Evolutionary conservation across 257 asterid species (phyloP), one percentile per base, ranked within the genome.

Genomic region (Solanum stenotomum): DNA sequence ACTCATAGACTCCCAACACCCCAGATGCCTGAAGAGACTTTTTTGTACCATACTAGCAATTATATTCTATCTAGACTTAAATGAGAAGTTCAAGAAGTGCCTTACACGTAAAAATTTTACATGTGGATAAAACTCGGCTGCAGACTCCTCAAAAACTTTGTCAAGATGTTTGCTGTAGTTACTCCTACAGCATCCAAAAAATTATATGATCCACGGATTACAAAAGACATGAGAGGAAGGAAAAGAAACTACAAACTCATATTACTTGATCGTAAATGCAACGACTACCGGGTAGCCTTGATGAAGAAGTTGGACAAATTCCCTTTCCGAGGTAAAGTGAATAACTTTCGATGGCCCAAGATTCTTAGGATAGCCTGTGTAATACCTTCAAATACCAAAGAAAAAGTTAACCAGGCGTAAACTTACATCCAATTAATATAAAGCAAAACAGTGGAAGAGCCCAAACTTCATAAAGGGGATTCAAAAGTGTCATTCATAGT

Each of bases 241-340:
- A 86, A 65, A 34, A 85, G 88, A 46, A 86, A 42, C 27, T 40
- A 85, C 34, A 38, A 40, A 67, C 87, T 89, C 81, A 27, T 88
- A 63, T 92, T 94, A 96, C 98, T 94, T 96, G 90, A 96, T 92
- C 15, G 99, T 97, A 92, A 97, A 97, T 87, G 99, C 98, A 91
- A 94, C 98, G 85, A 97, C 98, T 68, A 97, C 94, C 68, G 98
- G 99, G 89, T 93, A 89, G 84, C 98, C 98, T 90, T 94, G 98
- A 89, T 94, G 99, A 74, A 97, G 99, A 75, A 97, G 97, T 92
- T 95, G 98, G 87, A 96, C 98, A 87, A 97, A 96, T 88, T 97
- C 99, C 11, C 96, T 97, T 92, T 96, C 99, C 3, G 99, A 95
- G 33, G 98, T 92, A 88, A 97, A 97, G 90, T 94, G 96, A 78